phyloP scores from a whole-genome alignment of 306 rosid species.

The Mimosa bimucronata region DNA sequence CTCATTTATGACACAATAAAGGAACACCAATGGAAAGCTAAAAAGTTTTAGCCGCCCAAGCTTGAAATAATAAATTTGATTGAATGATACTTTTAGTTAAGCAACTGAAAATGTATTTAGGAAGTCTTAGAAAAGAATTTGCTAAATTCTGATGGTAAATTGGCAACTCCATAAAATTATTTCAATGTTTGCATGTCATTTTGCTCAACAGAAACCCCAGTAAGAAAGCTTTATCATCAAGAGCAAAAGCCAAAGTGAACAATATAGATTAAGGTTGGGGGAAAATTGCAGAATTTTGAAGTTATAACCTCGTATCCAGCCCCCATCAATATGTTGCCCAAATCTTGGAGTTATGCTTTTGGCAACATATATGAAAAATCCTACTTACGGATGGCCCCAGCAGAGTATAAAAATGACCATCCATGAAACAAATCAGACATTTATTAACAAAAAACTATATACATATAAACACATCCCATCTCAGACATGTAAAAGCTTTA shows the following conservation, averaged over 20 bases:
- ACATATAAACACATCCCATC: constrained; percentile 6
- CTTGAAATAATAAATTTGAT: background rate
- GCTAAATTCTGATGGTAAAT: background rate
- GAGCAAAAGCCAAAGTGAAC: constrained; percentile 10
- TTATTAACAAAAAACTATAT: background rate
- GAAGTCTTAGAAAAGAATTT: background rate
- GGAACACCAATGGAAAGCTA: background rate
- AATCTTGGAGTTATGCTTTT: constrained; percentile 78
- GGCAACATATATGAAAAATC: constrained; percentile 84
- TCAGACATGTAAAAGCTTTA: constrained; percentile 24
- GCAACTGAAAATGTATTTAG: background rate
- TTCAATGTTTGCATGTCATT: background rate
- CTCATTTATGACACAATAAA: background rate
- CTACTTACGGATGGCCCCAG: constrained; percentile 75
- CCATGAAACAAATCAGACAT: constrained; percentile 47
- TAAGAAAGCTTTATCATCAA: background rate
- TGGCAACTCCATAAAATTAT: background rate
- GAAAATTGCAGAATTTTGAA: constrained; percentile 24
- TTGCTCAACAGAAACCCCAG: background rate
- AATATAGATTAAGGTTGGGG: background rate
- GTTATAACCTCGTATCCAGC: constrained; percentile 85
- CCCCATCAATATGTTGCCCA: too few species aligned
- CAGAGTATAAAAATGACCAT: constrained; percentile 82
- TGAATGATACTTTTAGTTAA: background rate
- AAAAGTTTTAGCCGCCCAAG: background rate